Evolutionary conservation across 345 rosid genomes (phyloP), one percentile per base, ranked within the genome.

Genomic region (Syzygium aqueum): DNA sequence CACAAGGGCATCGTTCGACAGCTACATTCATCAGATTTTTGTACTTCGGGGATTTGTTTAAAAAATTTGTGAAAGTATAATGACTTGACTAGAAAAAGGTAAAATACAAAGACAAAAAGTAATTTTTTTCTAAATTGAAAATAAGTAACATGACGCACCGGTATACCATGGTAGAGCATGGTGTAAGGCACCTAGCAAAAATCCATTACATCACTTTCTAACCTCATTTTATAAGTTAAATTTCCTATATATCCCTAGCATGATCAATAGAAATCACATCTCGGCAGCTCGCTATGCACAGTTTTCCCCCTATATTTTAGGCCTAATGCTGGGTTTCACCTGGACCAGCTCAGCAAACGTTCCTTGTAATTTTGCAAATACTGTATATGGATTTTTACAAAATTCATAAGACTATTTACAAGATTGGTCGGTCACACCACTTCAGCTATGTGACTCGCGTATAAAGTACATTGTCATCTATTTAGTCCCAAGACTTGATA

Each of bases 1-100:
- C 0, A 33, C 80, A 2, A 33, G 7, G 49, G 13, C 7, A 1
- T 0, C 21, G 12, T 0, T 30, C 37, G 4, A 65, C 2, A 8
- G 10, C 1, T 67, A 4, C 11, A 7, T 67, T 7, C 1, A 37
- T 33, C 7, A 1, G 10, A 33, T 67, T 33, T 67, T 73, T 65
- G 0, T 73, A 25, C 3, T 2, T 8, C 6, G 33, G 43, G 37
- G 46, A 67, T 6, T 8, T 16, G 23, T 8, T 67, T 30, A 16
- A 67, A 67, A 67, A 33, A 8, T 8, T 73, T 1, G 2, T 73
- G 49, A 33, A 37, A 4, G 25, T 33, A 67, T 3, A 33, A 67
- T 67, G 25, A 12, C 25, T 67, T 19, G 13, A 33, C 19, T 33
- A 73, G 19, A 33, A 65, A 73, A 33, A 9, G 4, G 10, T 5